phyloP scores from a whole-genome alignment of 2,329 filamentous ascomycete genomes.

The Apiospora malaysiana region DNA sequence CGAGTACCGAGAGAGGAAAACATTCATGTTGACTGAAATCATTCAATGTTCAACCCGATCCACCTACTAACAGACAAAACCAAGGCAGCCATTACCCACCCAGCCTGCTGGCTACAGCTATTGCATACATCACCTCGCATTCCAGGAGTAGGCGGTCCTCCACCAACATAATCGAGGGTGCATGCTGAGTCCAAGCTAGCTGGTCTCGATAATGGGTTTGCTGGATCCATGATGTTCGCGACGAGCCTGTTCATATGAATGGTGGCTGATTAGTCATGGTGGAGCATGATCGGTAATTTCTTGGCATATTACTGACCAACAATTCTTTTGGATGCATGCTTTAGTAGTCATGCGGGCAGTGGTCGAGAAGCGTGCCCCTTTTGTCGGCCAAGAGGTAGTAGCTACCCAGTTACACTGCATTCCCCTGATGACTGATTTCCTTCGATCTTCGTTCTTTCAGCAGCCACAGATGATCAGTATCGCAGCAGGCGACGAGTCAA shows the following conservation, averaged over 20 bases:
- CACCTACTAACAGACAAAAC: not conserved
- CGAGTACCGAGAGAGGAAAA: not conserved
- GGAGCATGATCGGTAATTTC: conserved; percentile 1
- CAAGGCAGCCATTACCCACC: not conserved
- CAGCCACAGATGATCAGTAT: not conserved
- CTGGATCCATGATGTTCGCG: not conserved
- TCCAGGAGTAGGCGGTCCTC: not conserved
- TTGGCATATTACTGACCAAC: not conserved
- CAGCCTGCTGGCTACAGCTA: not conserved
- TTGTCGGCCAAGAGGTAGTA: not conserved
- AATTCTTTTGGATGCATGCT: not conserved
- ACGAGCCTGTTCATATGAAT: not conserved
- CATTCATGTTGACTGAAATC: not conserved
- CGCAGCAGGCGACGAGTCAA: not conserved
- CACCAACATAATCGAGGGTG: not conserved
- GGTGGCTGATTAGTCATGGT: not conserved
- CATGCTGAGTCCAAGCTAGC: not conserved
- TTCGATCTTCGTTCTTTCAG: not conserved
- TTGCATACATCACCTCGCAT: not conserved
- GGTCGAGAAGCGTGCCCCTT: not conserved
- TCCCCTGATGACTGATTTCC: not conserved
- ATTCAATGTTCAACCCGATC: not conserved
- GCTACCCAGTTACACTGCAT: conserved; percentile 1
- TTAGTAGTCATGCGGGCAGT: not conserved
- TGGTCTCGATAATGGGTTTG: not conserved